Evolutionary conservation across 805 yeast species (phyloP), one percentile per base, ranked within the genome.

Genomic region (Yarrowia sp.): DNA sequence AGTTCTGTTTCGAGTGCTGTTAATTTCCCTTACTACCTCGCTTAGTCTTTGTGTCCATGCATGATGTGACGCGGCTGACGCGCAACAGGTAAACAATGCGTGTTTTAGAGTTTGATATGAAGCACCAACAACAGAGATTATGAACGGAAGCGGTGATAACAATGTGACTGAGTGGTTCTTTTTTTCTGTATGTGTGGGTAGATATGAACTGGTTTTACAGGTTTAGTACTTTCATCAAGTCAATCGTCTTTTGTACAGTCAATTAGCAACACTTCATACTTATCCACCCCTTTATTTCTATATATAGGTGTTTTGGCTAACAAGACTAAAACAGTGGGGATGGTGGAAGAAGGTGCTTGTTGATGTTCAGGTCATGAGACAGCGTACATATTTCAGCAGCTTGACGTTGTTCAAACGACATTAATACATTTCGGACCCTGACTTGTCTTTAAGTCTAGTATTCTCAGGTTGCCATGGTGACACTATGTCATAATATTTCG

Each of bases 81-180:
- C 58, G 58, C 58, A 24, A 38, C 58, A 52, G 58, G 58, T 52
- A 52, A 52, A 52, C 58, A 52, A 52, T 38, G 58, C 43, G 58
- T 38, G 58, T 38, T 52, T 52, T 50, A 50, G 17, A 19, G 56
- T 50, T 50, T 36, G 56, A 50, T 50, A 50, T 30, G 19, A 42
- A 36, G n/a, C 9, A 8, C 15, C n/a, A n/a, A 24, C n/a, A 44
- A 17, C 49, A 49, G 30, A 24, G n/a, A n/a, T n/a, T n/a, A n/a
- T n/a, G n/a, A n/a, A n/a, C n/a, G n/a, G n/a, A n/a, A n/a, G n/a
- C 30, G 30, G 30, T 24, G 30, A 2, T 17, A 49, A 49, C 40
- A 49, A 9, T 20, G 49, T 12, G 7, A 12, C 7, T 44, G 47
- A 19, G 46, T 24, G 30, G 30, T 24, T 24, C 7, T 5, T 24